Percentiles rank a stretch among this genome's conserved stretches.
Evolutionary conservation across 768 basidiomycete genomes (phyloP).

Genomic region (Leccinum subtestaceum): DNA sequence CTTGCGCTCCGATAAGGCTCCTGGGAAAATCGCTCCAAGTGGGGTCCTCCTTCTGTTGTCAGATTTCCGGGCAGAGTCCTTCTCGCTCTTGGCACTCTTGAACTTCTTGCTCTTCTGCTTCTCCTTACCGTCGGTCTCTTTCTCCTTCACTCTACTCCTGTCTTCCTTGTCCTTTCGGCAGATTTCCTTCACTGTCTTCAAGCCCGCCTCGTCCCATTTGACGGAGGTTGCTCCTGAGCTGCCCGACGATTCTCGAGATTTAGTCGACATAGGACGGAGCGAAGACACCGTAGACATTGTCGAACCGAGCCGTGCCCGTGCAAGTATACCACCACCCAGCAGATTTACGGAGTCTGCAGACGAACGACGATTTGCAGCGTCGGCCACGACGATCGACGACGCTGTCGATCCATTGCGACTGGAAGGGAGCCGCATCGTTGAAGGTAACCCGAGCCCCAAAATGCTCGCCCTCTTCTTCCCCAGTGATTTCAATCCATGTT

Average conservation of each 20-base stretch:
- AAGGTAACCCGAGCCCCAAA: conserved; percentile 60
- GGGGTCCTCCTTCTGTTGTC: conserved; percentile 56
- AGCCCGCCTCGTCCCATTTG: conserved; percentile 48
- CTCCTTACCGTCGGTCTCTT: conserved; percentile 32
- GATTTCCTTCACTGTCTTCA: conserved; percentile 48
- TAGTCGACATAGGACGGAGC: conserved; percentile 45
- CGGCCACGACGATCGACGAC: conserved; percentile 30
- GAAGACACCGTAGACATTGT: conserved; percentile 42
- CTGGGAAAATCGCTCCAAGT: conserved; percentile 60
- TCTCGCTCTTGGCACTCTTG: conserved; percentile 27
- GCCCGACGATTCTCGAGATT: conserved; percentile 38
- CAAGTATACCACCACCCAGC: conserved; percentile 30
- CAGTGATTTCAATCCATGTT: conserved; percentile 32
- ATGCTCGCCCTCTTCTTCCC: conserved; percentile 61
- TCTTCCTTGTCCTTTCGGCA: conserved; percentile 38
- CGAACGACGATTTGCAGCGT: conserved; percentile 16
- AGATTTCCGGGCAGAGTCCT: conserved; percentile 40
- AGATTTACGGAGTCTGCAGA: conserved; percentile 34
- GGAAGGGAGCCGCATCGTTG: conserved; percentile 46
- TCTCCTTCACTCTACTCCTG: conserved; percentile 36
- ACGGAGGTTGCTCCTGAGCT: conserved; percentile 46
- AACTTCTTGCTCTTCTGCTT: conserved; percentile 32
- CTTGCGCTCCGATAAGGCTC: conserved; percentile 23
- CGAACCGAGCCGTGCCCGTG: conserved; percentile 37
- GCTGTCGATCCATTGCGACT: conserved; percentile 35